Percentiles rank a stretch among this genome's conserved stretches.
These are phyloP conservation scores for Basidioascus undulatus DNA, from an alignment of 768 basidiomycete species.

Conservation along the genomic window DNA sequence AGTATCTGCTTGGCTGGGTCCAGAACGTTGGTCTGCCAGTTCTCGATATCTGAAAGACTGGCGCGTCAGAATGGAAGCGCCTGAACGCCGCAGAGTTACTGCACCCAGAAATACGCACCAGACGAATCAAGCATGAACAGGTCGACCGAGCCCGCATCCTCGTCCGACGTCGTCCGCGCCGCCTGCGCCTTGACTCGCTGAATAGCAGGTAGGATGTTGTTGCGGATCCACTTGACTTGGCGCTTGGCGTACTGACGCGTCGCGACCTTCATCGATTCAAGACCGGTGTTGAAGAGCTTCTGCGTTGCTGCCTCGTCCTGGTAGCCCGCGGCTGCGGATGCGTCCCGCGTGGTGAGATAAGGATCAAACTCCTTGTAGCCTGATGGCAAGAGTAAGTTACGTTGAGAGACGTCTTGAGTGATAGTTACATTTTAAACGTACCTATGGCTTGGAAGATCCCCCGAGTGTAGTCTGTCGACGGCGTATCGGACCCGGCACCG, in stretches of 20 bases:
- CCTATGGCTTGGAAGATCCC: constrained; percentile 93
- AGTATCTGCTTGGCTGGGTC: constrained; percentile 1
- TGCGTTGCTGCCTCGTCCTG: constrained; percentile 16
- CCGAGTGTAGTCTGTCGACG: constrained; percentile 33
- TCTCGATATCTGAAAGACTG: background rate
- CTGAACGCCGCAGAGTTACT: background rate
- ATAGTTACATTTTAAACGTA: no score
- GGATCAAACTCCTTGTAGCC: constrained; percentile 78
- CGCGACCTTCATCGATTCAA: constrained; percentile 58
- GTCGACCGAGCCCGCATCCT: constrained; percentile 17
- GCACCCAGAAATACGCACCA: background rate
- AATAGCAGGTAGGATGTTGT: constrained; percentile 59
- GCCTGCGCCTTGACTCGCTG: constrained; percentile 25
- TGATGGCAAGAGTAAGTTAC: constrained; percentile 15
- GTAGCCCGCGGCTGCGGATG: constrained; percentile 13
- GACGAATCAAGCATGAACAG: constrained; percentile 31
- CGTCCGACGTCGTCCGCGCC: constrained; percentile 1
- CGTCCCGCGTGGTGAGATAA: constrained; percentile 23
- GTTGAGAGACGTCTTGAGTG: background rate
- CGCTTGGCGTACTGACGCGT: constrained; percentile 78
- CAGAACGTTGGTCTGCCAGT: constrained; percentile 5
- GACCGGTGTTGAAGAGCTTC: constrained; percentile 28
- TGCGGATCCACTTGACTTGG: constrained; percentile 77
- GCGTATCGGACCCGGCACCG: constrained; percentile 10
- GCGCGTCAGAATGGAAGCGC: fast-evolving